Percentiles rank a stretch among this genome's conserved stretches.
Conservation (phyloP, 2,329 filamentous ascomycete species). For the Xylaria arbuscula region DNA sequence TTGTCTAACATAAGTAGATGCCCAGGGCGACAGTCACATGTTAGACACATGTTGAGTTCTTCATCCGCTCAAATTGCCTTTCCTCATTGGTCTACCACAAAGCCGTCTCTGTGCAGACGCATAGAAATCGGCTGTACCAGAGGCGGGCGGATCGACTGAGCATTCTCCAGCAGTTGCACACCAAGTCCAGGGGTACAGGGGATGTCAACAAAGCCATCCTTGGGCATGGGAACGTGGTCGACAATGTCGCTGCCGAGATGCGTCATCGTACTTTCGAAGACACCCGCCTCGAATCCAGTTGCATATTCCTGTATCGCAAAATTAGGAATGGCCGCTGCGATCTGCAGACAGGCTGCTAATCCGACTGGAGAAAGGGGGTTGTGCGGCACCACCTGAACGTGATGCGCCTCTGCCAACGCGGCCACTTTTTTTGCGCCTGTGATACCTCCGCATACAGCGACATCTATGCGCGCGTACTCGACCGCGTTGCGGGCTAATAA, state of each 20-base stretch:
- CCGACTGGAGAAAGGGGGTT: neutral
- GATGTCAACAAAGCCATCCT: neutral
- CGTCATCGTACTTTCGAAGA: neutral
- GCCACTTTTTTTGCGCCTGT: neutral
- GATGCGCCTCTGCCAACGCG: neutral
- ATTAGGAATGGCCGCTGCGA: neutral
- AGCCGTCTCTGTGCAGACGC: neutral
- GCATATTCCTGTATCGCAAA: neutral
- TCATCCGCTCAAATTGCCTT: neutral
- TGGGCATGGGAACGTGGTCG: neutral
- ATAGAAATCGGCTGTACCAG: neutral
- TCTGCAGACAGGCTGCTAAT: neutral
- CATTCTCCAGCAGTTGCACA: neutral
- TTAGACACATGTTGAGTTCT: no score
- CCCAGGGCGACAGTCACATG: no score
- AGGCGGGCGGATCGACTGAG: neutral
- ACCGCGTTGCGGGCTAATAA: no score
- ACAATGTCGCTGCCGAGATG: neutral
- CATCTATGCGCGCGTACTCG: no score
- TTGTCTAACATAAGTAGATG: no score
- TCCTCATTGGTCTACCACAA: neutral
- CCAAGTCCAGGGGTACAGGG: neutral
- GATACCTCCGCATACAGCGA: no score
- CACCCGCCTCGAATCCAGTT: neutral
- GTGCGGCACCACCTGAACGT: neutral